Evolutionary conservation across 305 asterid species (phyloP).

Genomic region (Rubia balearica): DNA sequence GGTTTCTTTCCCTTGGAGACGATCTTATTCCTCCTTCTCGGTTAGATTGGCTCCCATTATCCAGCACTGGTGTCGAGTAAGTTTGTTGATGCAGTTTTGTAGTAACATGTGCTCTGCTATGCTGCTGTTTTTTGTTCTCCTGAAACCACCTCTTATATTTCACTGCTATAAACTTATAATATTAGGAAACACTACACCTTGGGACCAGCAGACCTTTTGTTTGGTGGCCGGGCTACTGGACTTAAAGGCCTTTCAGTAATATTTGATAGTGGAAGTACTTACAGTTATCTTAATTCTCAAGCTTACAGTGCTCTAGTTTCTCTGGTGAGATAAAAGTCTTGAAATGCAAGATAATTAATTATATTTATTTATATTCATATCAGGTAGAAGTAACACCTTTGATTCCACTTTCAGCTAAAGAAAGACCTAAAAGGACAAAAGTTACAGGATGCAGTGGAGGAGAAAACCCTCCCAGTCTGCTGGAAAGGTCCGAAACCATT

Average conservation of each 20-base stretch:
- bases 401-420: slow-evolving; percentile 39
- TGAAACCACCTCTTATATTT: not conserved
- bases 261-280: slow-evolving; percentile 94
- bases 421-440: slow-evolving; percentile 39
- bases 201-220: slow-evolving; percentile 58
- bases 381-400: slow-evolving; percentile 9
- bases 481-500: slow-evolving; percentile 84
- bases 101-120: not conserved
- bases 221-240: slow-evolving; percentile 48
- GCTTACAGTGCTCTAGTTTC: slow-evolving; percentile 52
- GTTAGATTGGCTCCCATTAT: slow-evolving; percentile 56
- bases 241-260: slow-evolving; percentile 53
- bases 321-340: slow-evolving; percentile 39
- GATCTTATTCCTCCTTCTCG: slow-evolving; percentile 63
- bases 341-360: not conserved
- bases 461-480: slow-evolving; percentile 67
- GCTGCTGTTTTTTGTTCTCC: not conserved
- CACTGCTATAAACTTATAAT: not conserved
- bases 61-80: slow-evolving; percentile 42
- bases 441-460: slow-evolving; percentile 53
- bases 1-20: slow-evolving; percentile 83
- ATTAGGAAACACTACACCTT: slow-evolving; percentile 64
- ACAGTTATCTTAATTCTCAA: slow-evolving; percentile 60
- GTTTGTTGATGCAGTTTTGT: slow-evolving; percentile 18
- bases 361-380: not conserved